phyloP scores from a whole-genome alignment of 371 early-diverging fungal species.

The Mortierella sp. region DNA sequence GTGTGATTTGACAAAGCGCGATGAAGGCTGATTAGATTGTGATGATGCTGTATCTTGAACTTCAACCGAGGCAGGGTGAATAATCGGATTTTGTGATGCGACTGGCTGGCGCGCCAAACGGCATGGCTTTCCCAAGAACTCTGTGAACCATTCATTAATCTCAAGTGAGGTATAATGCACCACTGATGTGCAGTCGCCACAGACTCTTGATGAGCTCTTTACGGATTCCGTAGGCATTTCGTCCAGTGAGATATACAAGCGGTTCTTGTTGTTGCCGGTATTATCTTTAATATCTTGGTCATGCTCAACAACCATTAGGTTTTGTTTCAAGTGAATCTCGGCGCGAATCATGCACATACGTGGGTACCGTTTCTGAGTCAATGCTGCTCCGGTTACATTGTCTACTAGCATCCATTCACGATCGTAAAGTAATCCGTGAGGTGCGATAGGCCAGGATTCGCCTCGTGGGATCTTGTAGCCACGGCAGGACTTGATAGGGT shows the following conservation, averaged over 20 bases:
- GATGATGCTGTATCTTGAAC: background rate
- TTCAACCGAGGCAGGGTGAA: conserved; percentile 15
- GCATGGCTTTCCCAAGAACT: conserved; percentile 66
- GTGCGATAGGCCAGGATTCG: conserved; percentile 67
- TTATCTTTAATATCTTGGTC: conserved; percentile 29
- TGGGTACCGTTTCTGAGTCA: conserved; percentile 69
- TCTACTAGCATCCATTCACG: conserved; percentile 76
- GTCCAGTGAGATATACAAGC: conserved; percentile 45
- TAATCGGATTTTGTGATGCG: conserved; percentile 23
- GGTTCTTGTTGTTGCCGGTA: conserved; percentile 17
- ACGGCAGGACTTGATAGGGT: conserved; percentile 81
- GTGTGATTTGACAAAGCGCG: conserved; percentile 54
- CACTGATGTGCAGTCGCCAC: conserved; percentile 57
- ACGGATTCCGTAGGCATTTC: conserved; percentile 39
- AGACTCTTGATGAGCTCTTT: conserved; percentile 52
- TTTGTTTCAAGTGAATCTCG: conserved; percentile 51
- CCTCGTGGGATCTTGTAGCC: conserved; percentile 63
- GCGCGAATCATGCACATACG: conserved; percentile 68
- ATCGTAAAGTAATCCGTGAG: conserved; percentile 70
- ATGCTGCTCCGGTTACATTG: conserved; percentile 58
- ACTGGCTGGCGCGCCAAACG: conserved; percentile 65
- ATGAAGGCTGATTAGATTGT: background rate
- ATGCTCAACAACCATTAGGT: conserved; percentile 36
- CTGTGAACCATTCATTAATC: conserved; percentile 68
- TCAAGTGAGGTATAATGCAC: conserved; percentile 55